These are phyloP conservation scores for Beauveria brongniartii DNA, from an alignment of 2,329 filamentous ascomycete species.

Conservation along the genomic window DNA sequence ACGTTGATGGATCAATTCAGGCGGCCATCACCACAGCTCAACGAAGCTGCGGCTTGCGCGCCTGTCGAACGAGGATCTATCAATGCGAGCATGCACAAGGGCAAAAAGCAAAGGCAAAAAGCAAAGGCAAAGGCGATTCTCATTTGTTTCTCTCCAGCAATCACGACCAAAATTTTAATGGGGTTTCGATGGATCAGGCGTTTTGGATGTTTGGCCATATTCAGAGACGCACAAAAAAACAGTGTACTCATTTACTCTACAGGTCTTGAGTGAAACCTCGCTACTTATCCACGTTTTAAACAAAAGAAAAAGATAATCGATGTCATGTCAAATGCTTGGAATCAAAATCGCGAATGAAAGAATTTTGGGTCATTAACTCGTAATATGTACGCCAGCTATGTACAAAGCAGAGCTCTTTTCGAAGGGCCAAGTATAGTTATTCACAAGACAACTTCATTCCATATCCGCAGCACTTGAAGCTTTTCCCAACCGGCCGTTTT, in stretches of 20 bases:
- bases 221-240: conserved; percentile 3
- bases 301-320: not conserved
- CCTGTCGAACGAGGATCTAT: not conserved
- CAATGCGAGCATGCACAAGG: not conserved
- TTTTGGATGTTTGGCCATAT: conserved; percentile 11
- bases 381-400: conserved; percentile 3
- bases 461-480: conserved; percentile 80
- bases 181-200: conserved; percentile 9
- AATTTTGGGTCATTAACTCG: not conserved
- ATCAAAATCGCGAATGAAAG: not conserved
- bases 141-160: not conserved
- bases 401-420: not conserved
- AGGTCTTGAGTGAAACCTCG: not conserved
- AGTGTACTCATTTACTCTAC: conserved; percentile 1
- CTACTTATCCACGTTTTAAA: not conserved
- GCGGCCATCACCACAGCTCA: not conserved
- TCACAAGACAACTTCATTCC: conserved; percentile 41
- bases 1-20: not conserved
- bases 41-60: not conserved
- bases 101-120: not conserved
- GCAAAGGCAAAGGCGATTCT: not conserved
- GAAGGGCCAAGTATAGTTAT: no score
- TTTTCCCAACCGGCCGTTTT: conserved; percentile 92
- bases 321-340: not conserved
- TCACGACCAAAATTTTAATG: conserved; percentile 2